Evolutionary conservation across 1,284 basidiomycete genomes (phyloP).

Genomic region (Tilletia horrida): DNA sequence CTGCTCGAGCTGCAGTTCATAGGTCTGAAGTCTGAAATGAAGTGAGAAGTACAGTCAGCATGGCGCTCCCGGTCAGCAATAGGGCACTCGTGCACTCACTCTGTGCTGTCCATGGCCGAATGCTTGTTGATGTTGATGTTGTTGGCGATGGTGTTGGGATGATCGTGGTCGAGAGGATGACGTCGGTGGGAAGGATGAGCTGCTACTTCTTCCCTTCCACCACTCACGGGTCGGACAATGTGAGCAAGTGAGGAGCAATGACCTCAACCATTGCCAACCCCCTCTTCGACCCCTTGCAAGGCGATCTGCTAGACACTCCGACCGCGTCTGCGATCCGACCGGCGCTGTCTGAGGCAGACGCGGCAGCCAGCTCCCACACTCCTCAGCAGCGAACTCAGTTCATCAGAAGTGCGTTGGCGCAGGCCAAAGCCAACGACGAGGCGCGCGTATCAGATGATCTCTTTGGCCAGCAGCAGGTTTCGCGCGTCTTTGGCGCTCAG

Average conservation of each 20-base stretch:
- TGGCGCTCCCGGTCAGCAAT: neutral
- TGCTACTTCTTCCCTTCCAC: neutral
- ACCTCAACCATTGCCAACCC: conserved; percentile 6
- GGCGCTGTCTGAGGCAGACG: too few relatives aligned
- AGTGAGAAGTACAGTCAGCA: neutral
- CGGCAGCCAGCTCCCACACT: too few relatives aligned
- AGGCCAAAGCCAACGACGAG: neutral
- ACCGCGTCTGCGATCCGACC: neutral
- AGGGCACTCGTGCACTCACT: conserved; percentile 19
- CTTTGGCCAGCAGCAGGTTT: neutral
- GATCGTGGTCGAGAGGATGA: neutral
- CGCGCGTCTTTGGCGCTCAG: conserved; percentile 2
- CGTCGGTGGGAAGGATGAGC: neutral
- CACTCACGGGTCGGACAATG: neutral
- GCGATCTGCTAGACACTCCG: neutral
- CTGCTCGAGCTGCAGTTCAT: conserved; percentile 66
- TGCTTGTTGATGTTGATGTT: neutral
- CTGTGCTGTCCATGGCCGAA: conserved; percentile 24
- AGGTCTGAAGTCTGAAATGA: conserved; percentile 24
- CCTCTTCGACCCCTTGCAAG: conserved; percentile 14
- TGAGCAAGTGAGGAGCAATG: neutral
- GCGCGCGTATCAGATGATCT: conserved; percentile 5
- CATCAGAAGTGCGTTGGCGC: neutral
- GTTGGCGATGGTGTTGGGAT: neutral
- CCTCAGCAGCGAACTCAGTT: too few relatives aligned